Conservation (phyloP, 2,329 filamentous ascomycete genomes). For the Teratosphaeria gauchensis region DNA sequence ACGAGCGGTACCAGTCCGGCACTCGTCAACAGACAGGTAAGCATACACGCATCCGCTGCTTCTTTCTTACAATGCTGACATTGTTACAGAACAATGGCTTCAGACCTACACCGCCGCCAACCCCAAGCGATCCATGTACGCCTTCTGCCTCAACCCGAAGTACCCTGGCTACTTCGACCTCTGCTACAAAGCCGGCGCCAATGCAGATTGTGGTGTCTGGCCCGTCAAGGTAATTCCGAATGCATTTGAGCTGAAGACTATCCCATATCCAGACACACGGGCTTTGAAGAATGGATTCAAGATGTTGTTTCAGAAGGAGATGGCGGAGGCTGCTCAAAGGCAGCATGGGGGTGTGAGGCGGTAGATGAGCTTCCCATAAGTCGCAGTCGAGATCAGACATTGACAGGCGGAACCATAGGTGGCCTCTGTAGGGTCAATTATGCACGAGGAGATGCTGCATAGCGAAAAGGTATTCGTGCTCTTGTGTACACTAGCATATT, state of each 20-base stretch:
- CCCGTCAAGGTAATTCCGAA: conserved; percentile 85
- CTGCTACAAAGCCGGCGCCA: conserved; percentile 85
- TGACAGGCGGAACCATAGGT: no score
- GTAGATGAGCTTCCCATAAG: neutral
- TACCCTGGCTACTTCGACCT: conserved; percentile 91
- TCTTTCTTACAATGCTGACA: conserved; percentile 3
- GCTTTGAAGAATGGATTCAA: conserved; percentile 97
- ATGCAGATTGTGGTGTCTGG: conserved; percentile 65
- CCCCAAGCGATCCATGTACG: conserved; percentile 84
- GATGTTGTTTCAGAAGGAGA: conserved; percentile 51
- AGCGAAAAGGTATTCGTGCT: neutral
- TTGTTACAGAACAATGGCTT: conserved; percentile 72
- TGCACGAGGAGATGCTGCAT: neutral
- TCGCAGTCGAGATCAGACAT: neutral
- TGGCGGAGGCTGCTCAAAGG: conserved; percentile 6
- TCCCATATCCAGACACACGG: conserved; percentile 87
- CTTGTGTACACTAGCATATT: neutral
- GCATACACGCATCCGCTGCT: conserved; percentile 25
- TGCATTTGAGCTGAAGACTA: conserved; percentile 82
- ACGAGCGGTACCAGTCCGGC: conserved; percentile 85
- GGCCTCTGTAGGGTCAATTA: no score
- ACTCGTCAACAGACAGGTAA: conserved; percentile 76
- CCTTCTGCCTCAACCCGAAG: conserved; percentile 88
- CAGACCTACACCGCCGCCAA: conserved; percentile 94
- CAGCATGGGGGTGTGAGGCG: neutral